Evolutionary conservation across 2,329 filamentous ascomycete genomes (phyloP), one percentile per base, ranked within the genome.

Genomic region (Neoarthrinium moseri): DNA sequence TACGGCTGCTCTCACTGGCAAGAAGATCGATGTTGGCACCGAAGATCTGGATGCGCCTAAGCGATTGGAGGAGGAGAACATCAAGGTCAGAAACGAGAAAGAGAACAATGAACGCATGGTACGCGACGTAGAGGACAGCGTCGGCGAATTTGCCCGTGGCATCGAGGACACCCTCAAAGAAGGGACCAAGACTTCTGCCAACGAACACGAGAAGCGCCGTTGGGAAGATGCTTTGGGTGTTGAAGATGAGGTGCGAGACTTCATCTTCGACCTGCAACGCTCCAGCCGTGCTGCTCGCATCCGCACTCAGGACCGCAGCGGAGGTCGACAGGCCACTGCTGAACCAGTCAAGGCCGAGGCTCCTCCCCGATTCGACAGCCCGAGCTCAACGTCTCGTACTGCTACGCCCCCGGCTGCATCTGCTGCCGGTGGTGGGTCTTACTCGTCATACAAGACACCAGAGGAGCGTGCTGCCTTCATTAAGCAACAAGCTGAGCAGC

Each of bases 41-140:
- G 89, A 95, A 53, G 86, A 91, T 52, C 77, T 80, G 21, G 89
- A 88, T 52, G 89, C 89, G 4, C 84, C 91, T 37, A 88, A 90
- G 69, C 83, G 94, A 26, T 69, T 97, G 13, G 94, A 97, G 64
- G 88, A 95, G 56, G 92, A 99, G 68, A 94, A 76, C 56, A 83
- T 87, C 51, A 86, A 84, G 55, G 81, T 91, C 39, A 84, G 84
- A 64, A 86, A 84, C 10, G 94, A 99, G 61, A 88, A 88, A 57
- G 92, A 97, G 63, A 89, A 89, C 57, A 96, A 97, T 57, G 94
- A 99, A 67, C 84, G 87, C 47, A 96, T 99, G 92, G 92, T 96
- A 20, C 84, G 84, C 44, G 94, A 99, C 67, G 92, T 99, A 2
- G 94, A 99, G 63, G 94, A 97, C 34, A 96, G 91, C 59, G 91